Base-by-base conservation (phyloP, 345 rosid genomes). In the Anastatica hierochuntica region DNA sequence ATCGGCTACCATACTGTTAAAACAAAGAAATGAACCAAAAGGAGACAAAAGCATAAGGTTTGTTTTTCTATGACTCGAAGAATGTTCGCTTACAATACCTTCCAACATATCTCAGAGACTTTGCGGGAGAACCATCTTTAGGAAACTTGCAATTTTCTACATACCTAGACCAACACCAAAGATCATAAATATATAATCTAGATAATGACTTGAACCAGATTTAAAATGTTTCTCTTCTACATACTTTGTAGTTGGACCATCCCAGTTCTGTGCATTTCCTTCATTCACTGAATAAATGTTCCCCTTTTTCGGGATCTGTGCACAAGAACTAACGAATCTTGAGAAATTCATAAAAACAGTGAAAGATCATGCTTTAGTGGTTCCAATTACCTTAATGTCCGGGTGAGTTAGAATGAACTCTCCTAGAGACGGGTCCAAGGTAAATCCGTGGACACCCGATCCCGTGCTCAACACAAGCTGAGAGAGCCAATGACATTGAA, bases 241-340 rank as follows among this genome's bases (percentile, higher is more conserved):
- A 68, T 75, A 90, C 97, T 81, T 79, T 41, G 97, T 71, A 11
- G 97, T 92, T 58, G 95, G 95, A 70, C 71, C 79, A 73, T 92
- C 97, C 98, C 98, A 88, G 72, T 85, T 79, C 76, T 67, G 87
- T 1, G 97, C 94, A 83, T 92, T 92, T 63, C 98, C 97, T 82
- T 92, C 98, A 62, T 92, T 92, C 20, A 88, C 95, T 2, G 98
- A 92, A 71, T 92, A 92, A 46, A 92, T 92, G 76, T 78, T 88
- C 38, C 98, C 97, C 70, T 81, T 83, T 68, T 71, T 78, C 10
- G 98, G 98, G 73, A 92, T 92, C 97, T 92, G 52, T 47, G 10
- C 21, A 39, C 37, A 53, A n/a, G 6, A 60, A n/a, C 27, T 21
- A 56, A 49, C 17, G 27, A 55, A 49, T 10, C 27, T 40, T 17